Base-by-base conservation (phyloP, 2,329 filamentous ascomycete genomes). In the Trematosphaeria pertusa region DNA sequence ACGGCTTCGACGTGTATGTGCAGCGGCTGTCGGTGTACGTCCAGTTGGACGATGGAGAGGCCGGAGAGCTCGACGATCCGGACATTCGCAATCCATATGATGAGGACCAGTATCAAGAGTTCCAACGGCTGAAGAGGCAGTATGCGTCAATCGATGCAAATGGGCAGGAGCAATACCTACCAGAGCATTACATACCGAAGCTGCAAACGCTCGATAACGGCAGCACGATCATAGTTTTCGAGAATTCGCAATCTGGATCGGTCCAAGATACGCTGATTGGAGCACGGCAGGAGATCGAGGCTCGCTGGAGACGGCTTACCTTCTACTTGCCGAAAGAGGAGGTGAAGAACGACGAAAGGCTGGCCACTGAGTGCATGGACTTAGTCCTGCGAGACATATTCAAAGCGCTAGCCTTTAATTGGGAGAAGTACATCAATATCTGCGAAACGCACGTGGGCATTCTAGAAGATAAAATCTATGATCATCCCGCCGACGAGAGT, bases 401-500 rank as follows among this genome's bases (percentile, higher is more conserved):
- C 64, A 77, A 78, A 36, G 74, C 73, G 0, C 56, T 81, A 3
- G 67, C 71, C 0, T 69, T 69, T 10, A 66, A 68, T 9, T 81
- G 78, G 78, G 73, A 77, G 37, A 67, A 67, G 9, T 76, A 78
- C 43, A 56, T 81, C 11, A 68, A 69, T 24, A 67, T 72, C 9
- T 77, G 74, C 15, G 74, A 75, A 55, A 76, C 77, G 10, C 79
- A 81, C 50, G 75, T 80, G 12, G 71, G 70, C 14, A 77, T 81
- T 30, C 65, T 81, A 4, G 46, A 67, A 39, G 64, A 69, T 48
- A 69, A 64, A 47, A 76, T 82, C 40, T 82, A 80, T 46, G 80
- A 81, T 22, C 76, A 77, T 24, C 79, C 79, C 0, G 78, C 79
- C 3, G 79, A 82, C 40, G 78, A 81, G 51, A 76, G 72, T 8